phyloP scores from a whole-genome alignment of 176 grass and related monocot species.

The Lolium multiflorum region DNA sequence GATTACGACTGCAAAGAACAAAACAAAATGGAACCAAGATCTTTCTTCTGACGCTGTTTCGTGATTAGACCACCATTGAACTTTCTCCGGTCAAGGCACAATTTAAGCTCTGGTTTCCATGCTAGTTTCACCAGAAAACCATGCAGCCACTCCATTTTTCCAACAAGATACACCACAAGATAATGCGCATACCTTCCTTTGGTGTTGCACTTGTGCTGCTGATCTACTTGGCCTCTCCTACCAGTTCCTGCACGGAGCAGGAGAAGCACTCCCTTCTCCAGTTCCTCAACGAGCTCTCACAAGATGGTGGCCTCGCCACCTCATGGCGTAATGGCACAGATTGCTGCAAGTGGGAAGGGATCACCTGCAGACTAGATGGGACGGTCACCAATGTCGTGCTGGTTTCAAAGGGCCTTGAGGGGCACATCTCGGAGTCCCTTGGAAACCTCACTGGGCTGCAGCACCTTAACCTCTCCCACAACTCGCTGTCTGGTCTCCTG shows the following conservation, averaged over 20 bases:
- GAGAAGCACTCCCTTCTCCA: constrained; percentile 43
- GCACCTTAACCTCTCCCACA: constrained; percentile 42
- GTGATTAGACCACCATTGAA: constrained; percentile 20
- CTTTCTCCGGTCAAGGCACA: neutral
- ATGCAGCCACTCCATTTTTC: constrained; percentile 29
- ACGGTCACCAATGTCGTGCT: neutral
- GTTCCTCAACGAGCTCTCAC: constrained; percentile 22
- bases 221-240: neutral
- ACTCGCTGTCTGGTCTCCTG: constrained; percentile 4
- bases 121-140: constrained; percentile 36
- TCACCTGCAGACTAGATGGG: constrained; percentile 13
- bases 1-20: no score
- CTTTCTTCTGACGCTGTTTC: neutral
- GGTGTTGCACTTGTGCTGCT: constrained; percentile 25
- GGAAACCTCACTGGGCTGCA: constrained; percentile 1
- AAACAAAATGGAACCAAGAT: no score
- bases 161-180: neutral
- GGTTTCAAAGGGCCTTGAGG: constrained; percentile 1
- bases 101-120: neutral
- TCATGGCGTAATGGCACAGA: constrained; percentile 18
- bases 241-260: constrained; percentile 30
- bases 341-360: constrained; percentile 53
- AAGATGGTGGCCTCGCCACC: neutral
- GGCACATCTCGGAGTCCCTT: constrained; percentile 9
- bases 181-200: neutral